Evolutionary conservation across 2,329 filamentous ascomycete genomes (phyloP).

Genomic region (Chalaropsis ovoidea): DNA sequence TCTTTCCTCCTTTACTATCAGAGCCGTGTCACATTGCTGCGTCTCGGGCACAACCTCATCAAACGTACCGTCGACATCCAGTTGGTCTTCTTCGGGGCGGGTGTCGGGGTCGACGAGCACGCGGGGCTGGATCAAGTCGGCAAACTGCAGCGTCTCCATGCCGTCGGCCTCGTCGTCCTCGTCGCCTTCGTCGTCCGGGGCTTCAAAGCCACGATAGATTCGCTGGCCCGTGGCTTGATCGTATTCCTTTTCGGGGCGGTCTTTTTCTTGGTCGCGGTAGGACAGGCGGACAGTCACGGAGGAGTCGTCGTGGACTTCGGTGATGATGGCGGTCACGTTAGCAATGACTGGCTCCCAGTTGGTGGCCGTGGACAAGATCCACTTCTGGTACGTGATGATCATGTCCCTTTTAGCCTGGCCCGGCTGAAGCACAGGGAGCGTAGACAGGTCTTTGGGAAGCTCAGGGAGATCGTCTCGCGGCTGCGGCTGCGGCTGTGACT

Average conservation of each 20-base stretch:
- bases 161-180: conserved; percentile 45
- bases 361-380: conserved; percentile 50
- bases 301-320: conserved; percentile 43
- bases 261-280: conserved; percentile 52
- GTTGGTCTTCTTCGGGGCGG: neutral
- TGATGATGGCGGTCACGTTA: conserved; percentile 55
- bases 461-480: conserved; percentile 48
- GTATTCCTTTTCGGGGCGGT: conserved; percentile 47
- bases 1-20: neutral
- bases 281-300: conserved; percentile 55
- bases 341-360: conserved; percentile 56
- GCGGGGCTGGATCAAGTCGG: conserved; percentile 57
- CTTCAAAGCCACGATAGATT: conserved; percentile 62
- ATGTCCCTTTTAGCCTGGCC: conserved; percentile 47
- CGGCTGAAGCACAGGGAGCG: conserved; percentile 42
- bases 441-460: conserved; percentile 47
- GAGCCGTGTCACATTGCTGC: neutral
- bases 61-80: conserved; percentile 6
- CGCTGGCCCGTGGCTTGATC: conserved; percentile 60
- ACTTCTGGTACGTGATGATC: conserved; percentile 59
- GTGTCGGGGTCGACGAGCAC: conserved; percentile 32
- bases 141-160: conserved; percentile 48
- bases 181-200: conserved; percentile 53
- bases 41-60: neutral
- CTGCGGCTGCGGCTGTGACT: neutral